Evolutionary conservation across 192 early-diverging fungal species (phyloP).

Genomic region (Geranomyces variabilis): DNA sequence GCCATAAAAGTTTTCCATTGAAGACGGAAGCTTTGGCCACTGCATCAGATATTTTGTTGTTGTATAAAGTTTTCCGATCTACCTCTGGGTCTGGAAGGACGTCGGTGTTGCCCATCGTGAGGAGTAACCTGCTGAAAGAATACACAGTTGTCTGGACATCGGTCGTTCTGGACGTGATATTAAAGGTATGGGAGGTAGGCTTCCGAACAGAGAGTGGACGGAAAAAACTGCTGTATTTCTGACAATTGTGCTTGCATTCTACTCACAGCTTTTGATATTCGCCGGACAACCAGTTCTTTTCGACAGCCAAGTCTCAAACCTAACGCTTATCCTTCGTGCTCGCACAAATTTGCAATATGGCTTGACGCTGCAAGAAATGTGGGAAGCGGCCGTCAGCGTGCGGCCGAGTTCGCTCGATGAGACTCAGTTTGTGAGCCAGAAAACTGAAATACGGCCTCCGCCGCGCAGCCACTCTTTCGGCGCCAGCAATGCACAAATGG

Average conservation of each 20-base stretch:
- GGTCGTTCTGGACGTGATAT: constrained; percentile 1
- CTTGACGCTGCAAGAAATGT: neutral
- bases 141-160: constrained; percentile 2
- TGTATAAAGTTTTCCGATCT: too few species aligned
- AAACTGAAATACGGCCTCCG: too few species aligned
- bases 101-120: neutral
- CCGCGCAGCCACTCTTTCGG: too few species aligned
- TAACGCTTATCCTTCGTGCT: neutral
- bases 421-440: too few species aligned
- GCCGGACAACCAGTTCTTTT: constrained; percentile 10
- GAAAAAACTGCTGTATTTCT: too few species aligned
- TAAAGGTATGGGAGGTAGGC: constrained; percentile 7
- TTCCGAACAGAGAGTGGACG: neutral
- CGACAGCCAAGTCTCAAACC: constrained; percentile 5
- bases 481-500: too few species aligned
- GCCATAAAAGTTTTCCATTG: too few species aligned
- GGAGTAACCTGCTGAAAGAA: neutral
- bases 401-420: too few species aligned
- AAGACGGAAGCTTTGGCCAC: neutral
- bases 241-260: neutral
- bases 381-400: too few species aligned
- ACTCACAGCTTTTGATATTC: constrained; percentile 8
- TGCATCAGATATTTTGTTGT: neutral
- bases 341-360: constrained; percentile 2
- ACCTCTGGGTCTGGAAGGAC: too few species aligned